Evolutionary conservation across 352 stramenopile genomes (phyloP), one percentile per base, ranked within the genome.

Genomic region (Globisporangium barbulae): DNA sequence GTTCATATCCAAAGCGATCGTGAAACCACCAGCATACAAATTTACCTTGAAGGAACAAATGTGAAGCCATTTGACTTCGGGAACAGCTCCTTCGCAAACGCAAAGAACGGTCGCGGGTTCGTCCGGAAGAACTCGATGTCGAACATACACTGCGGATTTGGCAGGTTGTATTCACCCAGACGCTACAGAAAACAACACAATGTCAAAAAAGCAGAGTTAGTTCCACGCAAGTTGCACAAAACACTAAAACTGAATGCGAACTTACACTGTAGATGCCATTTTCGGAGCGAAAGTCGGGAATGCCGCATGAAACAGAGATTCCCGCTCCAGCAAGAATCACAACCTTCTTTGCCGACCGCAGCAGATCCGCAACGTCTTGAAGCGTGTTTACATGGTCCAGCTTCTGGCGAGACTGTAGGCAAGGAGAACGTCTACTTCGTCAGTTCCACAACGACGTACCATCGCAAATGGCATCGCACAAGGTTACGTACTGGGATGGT

Each of bases 261-360:
- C 85, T 60, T 83, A 96, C 85, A 42, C 78, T 93, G 71, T 97
- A 97, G 52, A 96, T 96, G 59, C 89, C 89, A 60, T 94, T 94
- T 61, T 95, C 82, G 5, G 93, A 98, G 19, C 98, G 94, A 73
- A 99, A 99, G 70, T 99, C 98, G 0, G 98, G 98, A 68, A 99
- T 99, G 19, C 98, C 98, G 64, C 96, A 98, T 6, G 91, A 97
- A 13, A 98, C 96, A 9, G 86, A 97, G 58, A 99, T 98, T n/a
- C 97, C 96, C 10, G 97, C 97, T 21, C 97, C 96, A 22, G 89
- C 89, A 31, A 98, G 67, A 19, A 98, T 88, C 25, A 98, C 83
- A 56, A 98, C 95, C 58, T 96, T 96, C 52, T 93, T 87, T 45
- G 87, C 78, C 3, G 79, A 72, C 21, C 73, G 81, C 52, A 97